Base-by-base conservation (phyloP, 2,329 filamentous ascomycete genomes). In the Cladosporium austrohemisphaericum region DNA sequence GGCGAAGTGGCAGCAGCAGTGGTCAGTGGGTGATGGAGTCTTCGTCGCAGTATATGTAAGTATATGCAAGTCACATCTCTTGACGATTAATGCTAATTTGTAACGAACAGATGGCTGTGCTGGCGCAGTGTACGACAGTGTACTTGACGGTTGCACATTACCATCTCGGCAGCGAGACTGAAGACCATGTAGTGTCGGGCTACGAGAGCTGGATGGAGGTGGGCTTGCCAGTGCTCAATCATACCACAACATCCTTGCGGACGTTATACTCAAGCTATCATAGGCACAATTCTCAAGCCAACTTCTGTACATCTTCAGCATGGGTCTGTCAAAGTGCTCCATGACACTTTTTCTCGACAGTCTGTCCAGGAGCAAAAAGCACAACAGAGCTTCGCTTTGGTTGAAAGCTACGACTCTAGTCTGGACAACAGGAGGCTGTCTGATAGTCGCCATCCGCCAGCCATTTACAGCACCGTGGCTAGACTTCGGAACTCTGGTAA, bases 11-110 rank as follows among this genome's bases (percentile, higher is more conserved):
- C 25, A 43, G 26, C 29, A 31, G 16, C 40, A 43, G 14, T 43
- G 40, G 40, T 22, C 16, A 7, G 31, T 16, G 25, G 25, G 25
- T 5, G 40, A 43, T 29, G 14, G 19, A 9, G n/a, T 43, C 25
- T 43, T 43, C 14, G 9, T 43, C 29, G 40, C 26, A 31, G 40
- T 25, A 18, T 43, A 43, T 16, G 40, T 43, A 14, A 43, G 40
- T 43, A 7, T 13, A 11, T 10, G 16, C 25, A 22, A 8, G 10
- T 20, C 11, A 41, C n/a, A 5, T 40, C 11, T 40, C 22, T 5
- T 22, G 13, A 9, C 37, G 20, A 11, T 13, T 20, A 19, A 20
- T 20, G 40, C 40, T 29, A n/a, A 43, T 10, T 7, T 19, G 20
- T 22, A 11, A 5, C 6, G 4, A 16, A 11, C 13, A 43, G 40